Evolutionary conservation across 208 protist genomes (phyloP), one percentile per base, ranked within the genome.

Genomic region (Trypanosoma melophagium): DNA sequence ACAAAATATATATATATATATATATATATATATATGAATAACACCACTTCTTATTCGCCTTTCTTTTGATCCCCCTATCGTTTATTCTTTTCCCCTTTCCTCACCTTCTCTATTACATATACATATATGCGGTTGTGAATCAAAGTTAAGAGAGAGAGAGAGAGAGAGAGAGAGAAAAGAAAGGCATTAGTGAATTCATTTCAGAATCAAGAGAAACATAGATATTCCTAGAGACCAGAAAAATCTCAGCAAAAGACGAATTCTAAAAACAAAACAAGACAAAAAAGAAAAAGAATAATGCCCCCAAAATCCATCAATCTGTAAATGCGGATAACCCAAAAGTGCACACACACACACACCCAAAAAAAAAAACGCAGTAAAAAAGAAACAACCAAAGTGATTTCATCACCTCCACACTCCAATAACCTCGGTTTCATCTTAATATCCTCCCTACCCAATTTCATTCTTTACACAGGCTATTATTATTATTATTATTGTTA

Each of bases 341-440:
- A 57, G 0, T 28, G 9, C 22, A 45, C n/a, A 31, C 49, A 52
- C 16, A 41, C 22, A 53, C 14, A 31, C 7, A 55, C 19, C 1
- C 38, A 75, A 38, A 69, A 69, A 69, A 9, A 75, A 63, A 63
- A 51, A 42, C 59, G 56, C 55, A 38, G 57, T 19, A 74, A 35
- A 35, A 35, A 35, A 35, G 5, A 35, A 35, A 35, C 28, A 35
- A 35, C 28, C 28, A 35, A 35, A 35, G 28, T 35, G 28, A 35
- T 5, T 35, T 5, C 28, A 35, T 35, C 28, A 35, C 5, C 28
- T 5, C 5, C 28, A 35, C 28, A 7, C 28, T 5, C 5, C 28
- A 35, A 1, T 35, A 7, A 35, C 28, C 28, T 35, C 28, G 1
- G 28, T 5, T 35, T 35, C 28, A 35, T 35, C 3, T 35, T 35